These are phyloP conservation scores for Ogataea dorogensis DNA, from an alignment of 805 yeast genomes.

Conservation along the genomic window DNA sequence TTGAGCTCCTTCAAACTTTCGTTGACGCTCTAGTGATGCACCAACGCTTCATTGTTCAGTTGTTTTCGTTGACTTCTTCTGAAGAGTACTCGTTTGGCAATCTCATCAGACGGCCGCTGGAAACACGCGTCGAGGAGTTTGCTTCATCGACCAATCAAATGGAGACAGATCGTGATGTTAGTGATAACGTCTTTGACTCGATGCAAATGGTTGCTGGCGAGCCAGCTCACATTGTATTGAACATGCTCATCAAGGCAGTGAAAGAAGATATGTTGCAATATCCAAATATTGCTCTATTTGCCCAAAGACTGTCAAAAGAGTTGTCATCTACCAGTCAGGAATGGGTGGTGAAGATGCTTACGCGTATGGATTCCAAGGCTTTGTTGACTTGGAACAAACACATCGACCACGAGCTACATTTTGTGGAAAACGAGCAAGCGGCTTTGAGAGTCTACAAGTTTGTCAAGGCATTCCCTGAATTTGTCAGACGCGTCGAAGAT, in stretches of 20 bases:
- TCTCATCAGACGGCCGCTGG: conserved; percentile 36
- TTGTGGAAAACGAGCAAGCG: conserved; percentile 32
- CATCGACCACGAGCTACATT: conserved; percentile 50
- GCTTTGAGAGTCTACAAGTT: conserved; percentile 38
- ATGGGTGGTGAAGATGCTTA: conserved; percentile 50
- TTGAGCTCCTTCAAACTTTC: conserved; percentile 13
- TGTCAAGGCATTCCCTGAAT: conserved; percentile 47
- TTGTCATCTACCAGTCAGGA: conserved; percentile 61
- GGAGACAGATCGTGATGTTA: conserved; percentile 33
- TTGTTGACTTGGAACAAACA: conserved; percentile 57
- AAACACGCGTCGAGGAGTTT: conserved; percentile 24
- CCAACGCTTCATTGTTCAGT: conserved; percentile 45
- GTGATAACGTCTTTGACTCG: conserved; percentile 28
- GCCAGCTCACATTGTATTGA: conserved; percentile 30
- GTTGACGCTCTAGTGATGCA: conserved; percentile 32
- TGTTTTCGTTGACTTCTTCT: conserved; percentile 46
- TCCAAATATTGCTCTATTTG: conserved; percentile 41
- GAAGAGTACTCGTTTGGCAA: conserved; percentile 38
- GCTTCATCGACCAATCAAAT: conserved; percentile 9
- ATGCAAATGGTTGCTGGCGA: conserved; percentile 33
- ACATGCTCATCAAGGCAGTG: conserved; percentile 34
- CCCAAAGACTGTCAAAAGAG: conserved; percentile 40
- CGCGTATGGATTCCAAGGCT: conserved; percentile 51
- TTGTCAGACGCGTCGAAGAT: conserved; percentile 41
- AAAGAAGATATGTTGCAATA: conserved; percentile 39